Evolutionary conservation across 2,329 filamentous ascomycete species (phyloP).

Genomic region (Fusarium praegraminearum): DNA sequence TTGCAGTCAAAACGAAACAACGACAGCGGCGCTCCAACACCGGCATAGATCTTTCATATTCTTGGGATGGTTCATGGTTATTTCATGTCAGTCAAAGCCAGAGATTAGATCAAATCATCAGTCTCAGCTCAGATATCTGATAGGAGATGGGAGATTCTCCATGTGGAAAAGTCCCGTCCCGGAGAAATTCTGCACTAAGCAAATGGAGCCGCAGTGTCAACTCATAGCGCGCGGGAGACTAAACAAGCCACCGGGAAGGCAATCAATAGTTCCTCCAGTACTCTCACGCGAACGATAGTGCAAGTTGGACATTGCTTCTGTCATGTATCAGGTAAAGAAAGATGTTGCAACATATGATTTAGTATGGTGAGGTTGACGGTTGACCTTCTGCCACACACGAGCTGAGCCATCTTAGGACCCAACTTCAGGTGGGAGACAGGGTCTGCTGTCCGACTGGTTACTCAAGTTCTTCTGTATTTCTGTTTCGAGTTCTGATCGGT

Average conservation of each 20-base stretch:
- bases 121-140: background rate
- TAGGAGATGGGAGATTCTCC: background rate
- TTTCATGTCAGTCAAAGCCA: background rate
- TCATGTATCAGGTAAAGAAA: background rate
- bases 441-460: conserved; percentile 12
- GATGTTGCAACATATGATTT: background rate
- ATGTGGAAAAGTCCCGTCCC: conserved; percentile 3
- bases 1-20: conserved; percentile 22
- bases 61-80: background rate
- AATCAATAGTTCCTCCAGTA: conserved; percentile 13
- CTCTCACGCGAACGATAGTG: background rate
- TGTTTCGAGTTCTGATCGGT: background rate
- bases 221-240: conserved; percentile 12
- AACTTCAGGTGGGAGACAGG: conserved; percentile 42
- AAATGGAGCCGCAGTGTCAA: conserved; percentile 1
- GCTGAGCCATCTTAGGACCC: conserved; percentile 13
- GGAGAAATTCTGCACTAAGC: conserved; percentile 8
- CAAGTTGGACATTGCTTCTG: background rate
- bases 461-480: background rate
- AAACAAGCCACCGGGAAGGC: conserved; percentile 25
- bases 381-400: background rate
- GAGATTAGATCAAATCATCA: background rate
- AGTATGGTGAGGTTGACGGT: background rate
- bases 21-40: conserved; percentile 9
- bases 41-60: conserved; percentile 7